A percentile compares a stretch with the other conserved stretches of the same genome.
These are phyloP conservation scores for Paxillus rubicundulus DNA, from an alignment of 768 basidiomycete species.

Conservation along the genomic window DNA sequence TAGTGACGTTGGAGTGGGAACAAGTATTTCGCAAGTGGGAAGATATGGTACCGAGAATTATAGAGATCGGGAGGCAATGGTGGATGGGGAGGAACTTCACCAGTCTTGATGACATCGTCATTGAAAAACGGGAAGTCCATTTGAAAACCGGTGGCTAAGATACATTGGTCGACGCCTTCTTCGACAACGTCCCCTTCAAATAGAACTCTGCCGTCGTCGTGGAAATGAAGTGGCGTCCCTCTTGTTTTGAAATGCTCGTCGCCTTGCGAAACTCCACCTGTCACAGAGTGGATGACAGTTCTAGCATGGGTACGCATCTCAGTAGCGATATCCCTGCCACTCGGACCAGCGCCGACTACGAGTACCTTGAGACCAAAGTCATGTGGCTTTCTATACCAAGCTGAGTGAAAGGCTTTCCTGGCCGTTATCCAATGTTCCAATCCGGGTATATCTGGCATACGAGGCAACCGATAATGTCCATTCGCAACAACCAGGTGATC, in stretches of 20 bases:
- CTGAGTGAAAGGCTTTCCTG: conserved; percentile 60
- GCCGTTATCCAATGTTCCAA: conserved; percentile 53
- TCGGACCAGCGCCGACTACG: conserved; percentile 57
- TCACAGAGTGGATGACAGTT: conserved; percentile 56
- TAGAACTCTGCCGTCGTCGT: conserved; percentile 42
- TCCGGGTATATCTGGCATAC: conserved; percentile 60
- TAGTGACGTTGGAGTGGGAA: conserved; percentile 54
- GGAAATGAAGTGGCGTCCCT: conserved; percentile 43
- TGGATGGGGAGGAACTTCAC: conserved; percentile 43
- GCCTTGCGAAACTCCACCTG: conserved; percentile 34
- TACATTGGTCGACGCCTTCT: conserved; percentile 54
- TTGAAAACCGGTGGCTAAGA: conserved; percentile 78
- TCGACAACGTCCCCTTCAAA: conserved; percentile 62
- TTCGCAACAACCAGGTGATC: conserved; percentile 75
- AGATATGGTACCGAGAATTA: conserved; percentile 66
- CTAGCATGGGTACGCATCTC: conserved; percentile 49
- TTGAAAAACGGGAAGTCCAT: conserved; percentile 61
- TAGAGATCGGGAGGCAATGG: conserved; percentile 50
- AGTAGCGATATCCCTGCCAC: conserved; percentile 62
- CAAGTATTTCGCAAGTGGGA: conserved; percentile 68
- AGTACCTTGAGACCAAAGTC: conserved; percentile 39
- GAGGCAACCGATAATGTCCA: conserved; percentile 69
- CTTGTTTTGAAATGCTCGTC: conserved; percentile 39
- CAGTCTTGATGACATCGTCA: conserved; percentile 33
- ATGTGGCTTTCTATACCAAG: conserved; percentile 59